Conservation (phyloP, 208 protist species). For the Trypanosoma conorhini region DNA sequence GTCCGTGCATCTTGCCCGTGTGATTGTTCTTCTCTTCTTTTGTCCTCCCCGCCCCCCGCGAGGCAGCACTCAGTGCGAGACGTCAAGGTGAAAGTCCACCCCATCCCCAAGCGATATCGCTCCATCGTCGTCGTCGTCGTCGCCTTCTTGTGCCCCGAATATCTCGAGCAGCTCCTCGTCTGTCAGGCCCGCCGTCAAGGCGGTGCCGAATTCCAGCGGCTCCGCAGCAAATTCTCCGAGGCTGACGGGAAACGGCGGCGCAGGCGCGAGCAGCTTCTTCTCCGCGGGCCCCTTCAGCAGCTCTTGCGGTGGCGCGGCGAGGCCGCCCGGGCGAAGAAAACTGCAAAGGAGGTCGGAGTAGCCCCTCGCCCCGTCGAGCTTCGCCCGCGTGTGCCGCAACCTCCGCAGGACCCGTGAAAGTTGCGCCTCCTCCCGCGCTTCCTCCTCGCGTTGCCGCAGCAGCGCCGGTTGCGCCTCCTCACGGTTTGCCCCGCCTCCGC, state of each 20-base stretch:
- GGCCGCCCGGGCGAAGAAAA: conserved; percentile 7
- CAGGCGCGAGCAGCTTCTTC: conserved; percentile 17
- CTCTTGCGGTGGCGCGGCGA: neutral
- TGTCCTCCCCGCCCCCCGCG: neutral
- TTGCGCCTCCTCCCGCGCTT: conserved; percentile 4
- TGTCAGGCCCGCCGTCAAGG: conserved; percentile 40
- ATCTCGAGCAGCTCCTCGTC: conserved; percentile 76
- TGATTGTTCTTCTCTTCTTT: too few species aligned
- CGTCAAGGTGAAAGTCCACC: conserved; percentile 12
- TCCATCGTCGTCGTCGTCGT: neutral
- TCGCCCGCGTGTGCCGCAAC: conserved; percentile 28
- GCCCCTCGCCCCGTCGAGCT: conserved; percentile 17
- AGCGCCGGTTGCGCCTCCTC: neutral
- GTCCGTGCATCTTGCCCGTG: neutral
- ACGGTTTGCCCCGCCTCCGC: neutral
- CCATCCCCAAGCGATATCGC: conserved; percentile 3
- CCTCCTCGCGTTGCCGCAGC: neutral
- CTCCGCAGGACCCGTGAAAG: conserved; percentile 23
- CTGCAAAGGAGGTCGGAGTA: conserved; percentile 15
- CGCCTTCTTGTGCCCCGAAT: conserved; percentile 39
- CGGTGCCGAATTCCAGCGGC: conserved; percentile 13
- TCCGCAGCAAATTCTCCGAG: conserved; percentile 19
- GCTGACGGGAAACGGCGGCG: conserved; percentile 19
- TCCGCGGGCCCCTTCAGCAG: conserved; percentile 16
- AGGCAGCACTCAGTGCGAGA: neutral